Conservation (phyloP, 75 land plant genomes). For the Ceratopteris richardii region DNA sequence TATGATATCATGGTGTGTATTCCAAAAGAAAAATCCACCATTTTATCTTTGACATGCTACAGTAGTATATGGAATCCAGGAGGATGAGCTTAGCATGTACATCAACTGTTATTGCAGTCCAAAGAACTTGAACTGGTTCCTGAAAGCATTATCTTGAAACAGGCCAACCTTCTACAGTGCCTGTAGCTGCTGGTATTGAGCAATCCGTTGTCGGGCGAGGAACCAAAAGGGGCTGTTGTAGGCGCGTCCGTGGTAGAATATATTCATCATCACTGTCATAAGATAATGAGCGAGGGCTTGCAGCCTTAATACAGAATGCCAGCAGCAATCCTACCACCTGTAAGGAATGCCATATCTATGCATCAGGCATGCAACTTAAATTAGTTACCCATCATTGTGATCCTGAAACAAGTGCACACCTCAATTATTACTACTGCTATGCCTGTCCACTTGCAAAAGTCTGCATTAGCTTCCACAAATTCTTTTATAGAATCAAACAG, state of each 20-base stretch:
- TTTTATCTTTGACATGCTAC: too few species aligned
- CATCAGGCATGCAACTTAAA: background rate
- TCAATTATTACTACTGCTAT: conserved; percentile 44
- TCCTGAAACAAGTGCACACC: conserved; percentile 22
- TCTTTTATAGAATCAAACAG: conserved; percentile 46
- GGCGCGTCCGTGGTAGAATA: conserved; percentile 32
- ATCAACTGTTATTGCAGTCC: too few species aligned
- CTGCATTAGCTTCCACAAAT: conserved; percentile 54
- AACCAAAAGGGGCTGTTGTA: conserved; percentile 69
- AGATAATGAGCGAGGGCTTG: conserved; percentile 4
- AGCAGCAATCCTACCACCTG: conserved; percentile 27
- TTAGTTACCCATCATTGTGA: background rate
- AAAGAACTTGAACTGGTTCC: too few species aligned
- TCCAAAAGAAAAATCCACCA: too few species aligned
- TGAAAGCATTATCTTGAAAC: too few species aligned
- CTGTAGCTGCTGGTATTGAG: conserved; percentile 9
- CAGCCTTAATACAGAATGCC: conserved; percentile 20
- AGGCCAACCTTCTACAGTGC: background rate
- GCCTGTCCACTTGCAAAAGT: conserved; percentile 63
- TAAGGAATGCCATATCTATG: background rate
- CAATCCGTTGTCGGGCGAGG: conserved; percentile 30
- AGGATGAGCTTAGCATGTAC: too few species aligned
- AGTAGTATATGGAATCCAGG: too few species aligned
- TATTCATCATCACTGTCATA: conserved; percentile 98
- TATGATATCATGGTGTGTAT: too few species aligned